These are phyloP conservation scores for Ceratorhiza oryzae-sativae DNA, from an alignment of 1,284 basidiomycete species.

Conservation along the genomic window DNA sequence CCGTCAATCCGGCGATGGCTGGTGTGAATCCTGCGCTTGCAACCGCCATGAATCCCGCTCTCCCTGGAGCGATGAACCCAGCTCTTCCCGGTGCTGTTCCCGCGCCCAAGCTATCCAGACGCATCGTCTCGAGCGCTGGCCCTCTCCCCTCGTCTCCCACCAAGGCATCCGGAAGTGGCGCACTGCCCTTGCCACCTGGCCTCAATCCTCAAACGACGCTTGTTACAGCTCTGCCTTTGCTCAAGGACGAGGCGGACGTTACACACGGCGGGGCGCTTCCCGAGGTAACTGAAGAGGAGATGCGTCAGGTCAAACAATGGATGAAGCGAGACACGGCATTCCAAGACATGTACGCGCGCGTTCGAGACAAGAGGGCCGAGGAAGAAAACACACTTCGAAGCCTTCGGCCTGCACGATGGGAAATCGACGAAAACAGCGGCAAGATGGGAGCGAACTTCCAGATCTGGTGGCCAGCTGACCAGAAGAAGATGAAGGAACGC, in stretches of 20 bases:
- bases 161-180: conserved; percentile 49
- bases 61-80: conserved; percentile 19
- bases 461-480: conserved; percentile 68
- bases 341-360: conserved; percentile 51
- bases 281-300: conserved; percentile 59
- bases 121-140: conserved; percentile 45
- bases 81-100: conserved; percentile 3
- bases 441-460: conserved; percentile 58
- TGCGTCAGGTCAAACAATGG: conserved; percentile 59
- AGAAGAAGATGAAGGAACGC: conserved; percentile 56
- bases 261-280: conserved; percentile 61
- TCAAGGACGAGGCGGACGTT: conserved; percentile 56
- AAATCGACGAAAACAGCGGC: conserved; percentile 46
- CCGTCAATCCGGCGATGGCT: conserved; percentile 20
- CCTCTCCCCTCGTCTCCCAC: conserved; percentile 48
- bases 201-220: conserved; percentile 69
- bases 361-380: conserved; percentile 48
- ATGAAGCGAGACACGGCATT: conserved; percentile 61
- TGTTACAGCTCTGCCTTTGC: conserved; percentile 64
- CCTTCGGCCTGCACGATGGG: conserved; percentile 48
- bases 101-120: conserved; percentile 42
- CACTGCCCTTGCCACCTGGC: conserved; percentile 52
- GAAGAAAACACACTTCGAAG: conserved; percentile 50
- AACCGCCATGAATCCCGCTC: conserved; percentile 41
- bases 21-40: conserved; percentile 31